phyloP scores from a whole-genome alignment of 2,329 filamentous ascomycete species.

The Talaromyces sp. region DNA sequence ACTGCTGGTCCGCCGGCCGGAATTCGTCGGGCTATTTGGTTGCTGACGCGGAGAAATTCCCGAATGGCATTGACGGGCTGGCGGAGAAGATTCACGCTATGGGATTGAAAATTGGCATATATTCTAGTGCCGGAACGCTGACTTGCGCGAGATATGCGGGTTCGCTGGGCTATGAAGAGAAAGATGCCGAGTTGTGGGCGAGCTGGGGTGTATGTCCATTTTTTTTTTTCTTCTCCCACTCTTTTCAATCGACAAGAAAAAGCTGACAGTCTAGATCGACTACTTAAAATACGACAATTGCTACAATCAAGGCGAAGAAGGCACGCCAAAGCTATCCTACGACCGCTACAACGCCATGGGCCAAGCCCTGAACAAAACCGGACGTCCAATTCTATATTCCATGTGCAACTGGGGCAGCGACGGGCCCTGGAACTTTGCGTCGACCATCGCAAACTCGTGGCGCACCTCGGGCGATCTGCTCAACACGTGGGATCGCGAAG shows the following conservation, averaged over 20 bases:
- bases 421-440: slow-evolving; percentile 42
- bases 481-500: slow-evolving; percentile 41
- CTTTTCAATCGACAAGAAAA: neutral
- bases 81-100: slow-evolving; percentile 44
- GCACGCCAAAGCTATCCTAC: slow-evolving; percentile 41
- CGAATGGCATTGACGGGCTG: slow-evolving; percentile 43
- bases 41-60: slow-evolving; percentile 39
- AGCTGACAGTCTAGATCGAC: slow-evolving; percentile 19
- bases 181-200: slow-evolving; percentile 49
- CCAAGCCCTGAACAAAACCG: slow-evolving; percentile 43
- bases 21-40: slow-evolving; percentile 39
- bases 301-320: slow-evolving; percentile 48
- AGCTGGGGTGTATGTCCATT: slow-evolving; percentile 41
- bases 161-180: slow-evolving; percentile 45
- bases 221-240: too few relatives aligned
- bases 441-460: slow-evolving; percentile 43
- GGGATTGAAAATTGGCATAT: slow-evolving; percentile 50
- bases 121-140: slow-evolving; percentile 34
- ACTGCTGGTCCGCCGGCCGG: slow-evolving; percentile 47
- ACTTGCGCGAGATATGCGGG: slow-evolving; percentile 35
- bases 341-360: slow-evolving; percentile 45
- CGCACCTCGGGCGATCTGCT: slow-evolving; percentile 44
- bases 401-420: slow-evolving; percentile 51
- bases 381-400: slow-evolving; percentile 40
- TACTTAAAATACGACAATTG: slow-evolving; percentile 55